phyloP scores from a whole-genome alignment of 768 basidiomycete genomes.

The Kwoniella botswanensis region DNA sequence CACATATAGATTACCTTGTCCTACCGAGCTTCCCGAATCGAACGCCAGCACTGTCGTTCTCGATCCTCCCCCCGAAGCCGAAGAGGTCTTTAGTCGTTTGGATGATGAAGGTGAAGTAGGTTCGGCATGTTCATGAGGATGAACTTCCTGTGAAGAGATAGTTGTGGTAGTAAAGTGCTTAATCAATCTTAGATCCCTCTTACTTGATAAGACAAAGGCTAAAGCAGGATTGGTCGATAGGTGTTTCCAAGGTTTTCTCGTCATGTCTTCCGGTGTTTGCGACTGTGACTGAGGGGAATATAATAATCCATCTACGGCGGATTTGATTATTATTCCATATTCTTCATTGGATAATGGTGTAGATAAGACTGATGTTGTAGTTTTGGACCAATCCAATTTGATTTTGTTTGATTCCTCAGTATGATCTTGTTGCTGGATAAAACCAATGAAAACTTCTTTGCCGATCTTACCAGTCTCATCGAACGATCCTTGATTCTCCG shows the following conservation, averaged over 20 bases:
- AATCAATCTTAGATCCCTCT: constrained; percentile 85
- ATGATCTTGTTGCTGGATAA: constrained; percentile 61
- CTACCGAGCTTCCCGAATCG: constrained; percentile 65
- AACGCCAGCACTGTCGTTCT: constrained; percentile 70
- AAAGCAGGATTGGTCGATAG: constrained; percentile 83
- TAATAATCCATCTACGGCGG: constrained; percentile 56
- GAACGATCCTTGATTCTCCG: constrained; percentile 61
- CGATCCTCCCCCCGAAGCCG: background rate
- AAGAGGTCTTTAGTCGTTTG: background rate
- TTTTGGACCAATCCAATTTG: constrained; percentile 78
- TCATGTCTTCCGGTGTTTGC: background rate
- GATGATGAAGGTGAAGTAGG: constrained; percentile 4
- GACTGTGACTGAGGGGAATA: constrained; percentile 39
- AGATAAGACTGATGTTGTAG: constrained; percentile 61
- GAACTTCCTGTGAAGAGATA: background rate
- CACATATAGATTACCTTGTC: constrained; percentile 82
- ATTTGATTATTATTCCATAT: constrained; percentile 41
- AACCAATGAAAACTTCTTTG: constrained; percentile 68
- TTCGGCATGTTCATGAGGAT: constrained; percentile 23
- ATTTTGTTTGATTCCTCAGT: constrained; percentile 15
- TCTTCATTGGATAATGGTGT: constrained; percentile 30
- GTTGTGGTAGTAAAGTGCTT: constrained; percentile 66
- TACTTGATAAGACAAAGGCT: constrained; percentile 90
- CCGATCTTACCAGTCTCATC: constrained; percentile 63
- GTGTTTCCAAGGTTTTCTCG: constrained; percentile 61